A percentile compares a stretch with the other conserved stretches of the same genome.
Evolutionary conservation across 495 filamentous ascomycete species (phyloP).

Genomic region (Hyaloscypha variabilis): DNA sequence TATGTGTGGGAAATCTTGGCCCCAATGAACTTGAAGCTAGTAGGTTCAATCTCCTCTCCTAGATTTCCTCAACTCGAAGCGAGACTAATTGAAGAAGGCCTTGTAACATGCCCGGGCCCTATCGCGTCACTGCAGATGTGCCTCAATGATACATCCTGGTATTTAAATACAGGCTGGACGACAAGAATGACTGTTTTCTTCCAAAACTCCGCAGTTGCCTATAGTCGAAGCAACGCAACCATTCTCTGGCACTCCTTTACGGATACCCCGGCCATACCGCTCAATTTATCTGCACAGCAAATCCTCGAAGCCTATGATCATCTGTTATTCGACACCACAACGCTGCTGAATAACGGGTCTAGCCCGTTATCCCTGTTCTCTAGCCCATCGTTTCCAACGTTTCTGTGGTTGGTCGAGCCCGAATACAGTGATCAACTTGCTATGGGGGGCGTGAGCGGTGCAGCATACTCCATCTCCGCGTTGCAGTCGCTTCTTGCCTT

Average conservation of each 20-base stretch:
- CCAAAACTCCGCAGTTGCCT: not conserved
- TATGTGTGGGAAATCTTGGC: conserved; percentile 3
- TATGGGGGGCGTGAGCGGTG: not conserved
- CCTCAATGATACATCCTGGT: not conserved
- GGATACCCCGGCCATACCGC: not conserved
- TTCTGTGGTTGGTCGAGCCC: not conserved
- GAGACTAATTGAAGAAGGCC: not conserved
- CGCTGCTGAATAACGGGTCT: not conserved
- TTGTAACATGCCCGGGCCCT: not conserved
- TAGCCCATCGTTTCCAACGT: not conserved
- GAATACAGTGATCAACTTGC: not conserved
- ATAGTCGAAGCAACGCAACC: not conserved
- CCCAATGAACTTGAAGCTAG: not conserved
- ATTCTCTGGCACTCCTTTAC: not conserved
- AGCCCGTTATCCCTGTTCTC: not conserved
- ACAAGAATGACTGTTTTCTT: not conserved
- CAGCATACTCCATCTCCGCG: not conserved
- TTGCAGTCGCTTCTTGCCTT: not conserved
- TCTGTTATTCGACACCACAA: not conserved
- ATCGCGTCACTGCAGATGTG: not conserved
- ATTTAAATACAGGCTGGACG: not conserved
- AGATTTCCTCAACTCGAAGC: not conserved
- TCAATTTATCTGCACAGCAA: not conserved
- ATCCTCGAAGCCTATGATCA: not conserved
- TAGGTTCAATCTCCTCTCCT: not conserved